Evolutionary conservation across 2,329 filamentous ascomycete genomes (phyloP).

Genomic region (Cercospora citrullina): DNA sequence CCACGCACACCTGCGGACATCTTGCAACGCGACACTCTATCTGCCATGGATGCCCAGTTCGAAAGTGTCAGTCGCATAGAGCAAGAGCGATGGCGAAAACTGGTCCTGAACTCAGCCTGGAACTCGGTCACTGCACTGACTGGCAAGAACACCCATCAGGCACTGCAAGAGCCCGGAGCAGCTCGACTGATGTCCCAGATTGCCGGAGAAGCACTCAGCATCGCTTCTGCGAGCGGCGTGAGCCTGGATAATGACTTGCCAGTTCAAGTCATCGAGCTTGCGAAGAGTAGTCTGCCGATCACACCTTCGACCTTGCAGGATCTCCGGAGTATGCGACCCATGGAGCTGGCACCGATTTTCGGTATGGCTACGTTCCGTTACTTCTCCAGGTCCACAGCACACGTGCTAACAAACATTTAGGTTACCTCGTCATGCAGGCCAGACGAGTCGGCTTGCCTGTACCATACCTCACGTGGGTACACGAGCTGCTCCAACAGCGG

Average conservation of each 20-base stretch:
- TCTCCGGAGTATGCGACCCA: constrained; percentile 25
- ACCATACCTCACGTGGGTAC: constrained; percentile 19
- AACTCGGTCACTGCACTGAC: constrained; percentile 28
- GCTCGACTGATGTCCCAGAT: constrained; percentile 22
- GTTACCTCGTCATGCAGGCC: constrained; percentile 21
- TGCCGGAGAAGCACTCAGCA: constrained; percentile 26
- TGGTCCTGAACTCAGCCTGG: constrained; percentile 31
- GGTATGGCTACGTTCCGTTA: constrained; percentile 19
- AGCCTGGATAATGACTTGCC: constrained; percentile 20
- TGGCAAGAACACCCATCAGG: constrained; percentile 27
- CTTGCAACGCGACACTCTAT: constrained; percentile 17
- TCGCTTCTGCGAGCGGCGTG: constrained; percentile 24
- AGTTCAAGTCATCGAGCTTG: constrained; percentile 21
- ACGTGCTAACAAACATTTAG: constrained; percentile 1
- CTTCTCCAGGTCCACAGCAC: background rate
- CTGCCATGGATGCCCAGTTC: constrained; percentile 26
- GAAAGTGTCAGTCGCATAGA: constrained; percentile 19
- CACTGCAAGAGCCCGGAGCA: constrained; percentile 20
- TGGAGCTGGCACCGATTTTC: constrained; percentile 30
- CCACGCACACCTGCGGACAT: background rate
- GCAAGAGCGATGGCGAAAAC: constrained; percentile 31
- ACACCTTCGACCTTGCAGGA: constrained; percentile 33
- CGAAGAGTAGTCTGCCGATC: constrained; percentile 21
- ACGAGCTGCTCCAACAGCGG: constrained; percentile 18
- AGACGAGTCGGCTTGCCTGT: constrained; percentile 15